Evolutionary conservation across 768 basidiomycete genomes (phyloP).

Genomic region (Tubosaeta sp.): DNA sequence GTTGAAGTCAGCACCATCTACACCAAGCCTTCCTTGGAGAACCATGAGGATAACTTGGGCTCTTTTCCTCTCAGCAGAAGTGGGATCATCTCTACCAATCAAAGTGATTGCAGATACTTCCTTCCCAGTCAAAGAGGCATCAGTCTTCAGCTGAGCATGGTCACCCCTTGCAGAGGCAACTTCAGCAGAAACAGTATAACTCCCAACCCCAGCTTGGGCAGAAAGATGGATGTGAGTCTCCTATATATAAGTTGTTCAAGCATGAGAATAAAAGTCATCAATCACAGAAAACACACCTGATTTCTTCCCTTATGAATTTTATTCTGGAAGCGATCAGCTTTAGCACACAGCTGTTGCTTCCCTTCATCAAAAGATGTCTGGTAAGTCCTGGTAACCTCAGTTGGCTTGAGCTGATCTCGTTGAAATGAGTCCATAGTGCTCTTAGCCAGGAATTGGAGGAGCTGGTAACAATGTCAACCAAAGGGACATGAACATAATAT

Average conservation of each 20-base stretch:
- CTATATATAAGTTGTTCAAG: conserved; percentile 8
- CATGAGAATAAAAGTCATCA: background rate
- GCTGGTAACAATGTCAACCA: conserved; percentile 10
- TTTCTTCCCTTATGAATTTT: conserved; percentile 28
- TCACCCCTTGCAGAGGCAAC: conserved; percentile 12
- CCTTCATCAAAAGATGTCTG: conserved; percentile 6
- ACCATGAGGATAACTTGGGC: conserved; percentile 26
- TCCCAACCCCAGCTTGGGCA: conserved; percentile 13
- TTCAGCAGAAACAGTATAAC: conserved; percentile 20
- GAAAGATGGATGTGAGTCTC: conserved; percentile 21
- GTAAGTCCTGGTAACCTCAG: conserved; percentile 20
- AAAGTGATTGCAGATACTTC: conserved; percentile 38
- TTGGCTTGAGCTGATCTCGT: conserved; percentile 25
- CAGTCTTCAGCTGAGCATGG: conserved; percentile 19
- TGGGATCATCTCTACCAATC: conserved; percentile 53
- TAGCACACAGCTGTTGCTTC: conserved; percentile 15
- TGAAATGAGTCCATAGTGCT: conserved; percentile 23
- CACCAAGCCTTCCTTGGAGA: conserved; percentile 31
- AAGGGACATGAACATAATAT: background rate
- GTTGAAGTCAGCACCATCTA: conserved; percentile 27
- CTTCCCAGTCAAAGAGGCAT: conserved; percentile 29
- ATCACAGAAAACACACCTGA: conserved; percentile 32
- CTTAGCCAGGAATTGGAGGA: conserved; percentile 26
- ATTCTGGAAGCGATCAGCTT: conserved; percentile 28
- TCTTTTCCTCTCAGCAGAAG: conserved; percentile 50